These are phyloP conservation scores for Arthroderma uncinatum DNA, from an alignment of 2,329 filamentous ascomycete genomes.

Conservation along the genomic window DNA sequence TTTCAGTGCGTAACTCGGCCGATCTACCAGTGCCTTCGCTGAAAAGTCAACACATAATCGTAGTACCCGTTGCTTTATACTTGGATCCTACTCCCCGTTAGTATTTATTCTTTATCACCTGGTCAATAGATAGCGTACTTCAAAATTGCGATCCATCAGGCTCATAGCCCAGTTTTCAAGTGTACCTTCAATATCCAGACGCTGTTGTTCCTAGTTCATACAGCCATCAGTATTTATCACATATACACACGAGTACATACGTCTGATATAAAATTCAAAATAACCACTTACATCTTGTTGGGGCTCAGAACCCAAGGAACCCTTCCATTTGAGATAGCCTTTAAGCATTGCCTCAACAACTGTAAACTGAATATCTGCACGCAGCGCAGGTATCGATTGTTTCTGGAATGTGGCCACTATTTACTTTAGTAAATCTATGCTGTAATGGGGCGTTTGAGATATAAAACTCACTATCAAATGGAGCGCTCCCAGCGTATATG, in stretches of 20 bases:
- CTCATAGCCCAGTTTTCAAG: constrained; percentile 34
- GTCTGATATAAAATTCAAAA: background rate
- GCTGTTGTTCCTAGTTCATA: constrained; percentile 26
- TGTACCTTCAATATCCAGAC: constrained; percentile 28
- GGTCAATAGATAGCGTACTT: constrained; percentile 20
- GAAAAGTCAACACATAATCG: constrained; percentile 78
- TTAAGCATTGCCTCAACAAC: constrained; percentile 81
- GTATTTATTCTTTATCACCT: constrained; percentile 5
- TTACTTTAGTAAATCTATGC: background rate
- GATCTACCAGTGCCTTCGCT: constrained; percentile 65
- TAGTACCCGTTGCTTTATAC: constrained; percentile 69
- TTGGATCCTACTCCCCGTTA: constrained; percentile 50
- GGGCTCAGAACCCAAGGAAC: constrained; percentile 40
- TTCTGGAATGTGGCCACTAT: constrained; percentile 31
- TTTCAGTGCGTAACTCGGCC: constrained; percentile 70
- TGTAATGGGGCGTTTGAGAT: background rate
- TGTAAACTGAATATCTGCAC: constrained; percentile 78
- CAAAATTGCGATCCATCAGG: constrained; percentile 32
- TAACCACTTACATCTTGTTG: constrained; percentile 36
- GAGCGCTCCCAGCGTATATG: constrained; percentile 59
- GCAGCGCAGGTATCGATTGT: constrained; percentile 42
- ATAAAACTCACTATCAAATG: constrained; percentile 50
- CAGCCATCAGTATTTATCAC: background rate
- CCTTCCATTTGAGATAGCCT: constrained; percentile 74
- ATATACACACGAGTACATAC: background rate